A percentile compares a stretch with the other conserved stretches of the same genome.
phyloP scores from a whole-genome alignment of 306 rosid genomes.

The Castanospermum australe region DNA sequence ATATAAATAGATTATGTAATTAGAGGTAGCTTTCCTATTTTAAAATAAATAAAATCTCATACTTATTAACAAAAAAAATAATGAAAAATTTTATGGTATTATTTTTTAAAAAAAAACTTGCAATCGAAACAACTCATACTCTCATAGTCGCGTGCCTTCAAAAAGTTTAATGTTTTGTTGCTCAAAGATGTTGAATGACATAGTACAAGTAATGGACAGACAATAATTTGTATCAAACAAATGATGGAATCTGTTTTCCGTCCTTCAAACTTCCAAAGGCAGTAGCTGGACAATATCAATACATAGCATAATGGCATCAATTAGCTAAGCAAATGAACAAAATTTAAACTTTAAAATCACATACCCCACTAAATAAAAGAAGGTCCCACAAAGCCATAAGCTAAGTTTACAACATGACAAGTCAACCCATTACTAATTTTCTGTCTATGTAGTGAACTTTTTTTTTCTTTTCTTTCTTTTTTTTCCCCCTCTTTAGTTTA shows the following conservation, averaged over 20 bases:
- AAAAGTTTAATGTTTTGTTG: neutral
- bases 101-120: neutral
- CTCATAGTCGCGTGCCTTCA: neutral
- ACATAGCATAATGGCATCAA: neutral
- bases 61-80: neutral
- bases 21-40: neutral
- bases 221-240: slow-evolving; percentile 1
- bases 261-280: neutral
- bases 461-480: neutral
- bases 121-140: neutral
- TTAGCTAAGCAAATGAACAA: neutral
- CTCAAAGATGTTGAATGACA: neutral
- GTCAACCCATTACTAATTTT: neutral
- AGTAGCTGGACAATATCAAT: neutral
- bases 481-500: neutral
- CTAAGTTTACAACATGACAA: neutral
- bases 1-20: neutral
- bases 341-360: neutral
- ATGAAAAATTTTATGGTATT: neutral
- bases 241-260: slow-evolving; percentile 7
- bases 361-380: neutral
- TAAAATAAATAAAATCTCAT: neutral
- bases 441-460: neutral
- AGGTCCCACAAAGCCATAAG: neutral
- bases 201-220: neutral